Base-by-base conservation (phyloP, 345 rosid species). In the Zanthoxylum bungeanum region DNA sequence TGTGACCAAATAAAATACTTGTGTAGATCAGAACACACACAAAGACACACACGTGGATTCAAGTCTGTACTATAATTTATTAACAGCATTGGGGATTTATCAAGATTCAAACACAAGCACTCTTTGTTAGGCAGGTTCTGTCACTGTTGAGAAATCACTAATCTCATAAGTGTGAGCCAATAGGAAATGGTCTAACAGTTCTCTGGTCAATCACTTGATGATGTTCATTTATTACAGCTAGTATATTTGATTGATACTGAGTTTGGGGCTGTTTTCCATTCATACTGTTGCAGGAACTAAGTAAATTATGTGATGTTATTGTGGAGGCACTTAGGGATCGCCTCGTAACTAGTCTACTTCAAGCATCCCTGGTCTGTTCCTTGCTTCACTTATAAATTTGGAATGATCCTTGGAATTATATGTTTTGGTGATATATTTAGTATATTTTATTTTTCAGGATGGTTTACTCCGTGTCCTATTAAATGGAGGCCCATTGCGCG, bases 241-340 rank as follows among this genome's bases (percentile, higher is more conserved):
- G 4, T 61, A 6, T 63, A 34, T 49, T 16, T 36, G n/a, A 47
- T 73, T 58, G 60, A 69, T 64, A 9, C 21, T 74, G 14, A 60
- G 25, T 12, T 64, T 6, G 7, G 37, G 49, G 63, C 51, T 42
- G 46, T 27, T 21, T 73, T 60, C 70, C 73, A 68, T 57, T 31
- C 17, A 34, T 53, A 72, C 36, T 76, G 62, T 65, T 81, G 83
- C 89, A 95, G 99, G 93, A 90, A 75, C 88, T 95, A 66, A 92
- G 84, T 67, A 93, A 95, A 76, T 83, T 92, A 47, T 95, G 99
- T 67, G 79, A 72, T 74, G 77, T 95, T 40, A 92, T 95, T 70
- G 79, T 88, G 83, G 99, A 95, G 77, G 87, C 93, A 50, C 80
- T 95, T 63, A 83, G 99, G 88, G 99, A 95, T 80, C 96, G 93